Base-by-base conservation (phyloP, 1,139 yeast species). In the Hansenula anomala region DNA sequence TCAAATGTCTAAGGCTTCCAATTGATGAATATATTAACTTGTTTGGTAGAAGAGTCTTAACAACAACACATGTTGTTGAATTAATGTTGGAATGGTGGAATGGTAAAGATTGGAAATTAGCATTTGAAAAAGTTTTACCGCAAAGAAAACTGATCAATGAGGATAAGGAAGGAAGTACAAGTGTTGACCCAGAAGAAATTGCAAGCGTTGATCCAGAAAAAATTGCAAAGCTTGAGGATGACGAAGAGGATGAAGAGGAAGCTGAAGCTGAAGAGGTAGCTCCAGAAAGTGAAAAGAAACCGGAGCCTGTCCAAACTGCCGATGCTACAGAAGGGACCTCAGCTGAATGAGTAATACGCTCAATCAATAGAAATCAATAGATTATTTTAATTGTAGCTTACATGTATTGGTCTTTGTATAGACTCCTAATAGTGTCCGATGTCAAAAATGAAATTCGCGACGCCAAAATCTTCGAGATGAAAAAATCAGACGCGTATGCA, bases 61-160 rank as follows among this genome's bases (percentile, higher is more conserved):
- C 98, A 1, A 89, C 97, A 0, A 85, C 95, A 30, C 98, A 92
- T 58, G 98, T 92, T 15, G 84, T 87, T 47, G 96, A 92, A 60
- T 66, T 92, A 46, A 69, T 89, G 63, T 71, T 92, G 41, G 78
- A 80, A 57, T 90, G 94, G 87, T 73, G 80, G 46, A 95, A 88
- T 54, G 26, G 26, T 20, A 71, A 70, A 45, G 87, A 87, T 60
- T 92, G 98, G 98, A 85, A 78, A 48, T 64, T 60, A 39, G 95
- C 97, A 0, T 90, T 92, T 58, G 90, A 88, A 57, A 70, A 73
- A 24, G 92, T 87, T 1, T 69, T 92, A 37, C 98, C 98, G 3
- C 78, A 77, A 30, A 71, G 98, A 49, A 92, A 90, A 62, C 59
- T 82, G 32, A 55, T 56, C 44, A 47, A 45, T 13, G 48, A 45